Percentiles rank a stretch among this genome's conserved stretches.
Conservation (phyloP, 352 stramenopile genomes). For the Phytophthora europaea region DNA sequence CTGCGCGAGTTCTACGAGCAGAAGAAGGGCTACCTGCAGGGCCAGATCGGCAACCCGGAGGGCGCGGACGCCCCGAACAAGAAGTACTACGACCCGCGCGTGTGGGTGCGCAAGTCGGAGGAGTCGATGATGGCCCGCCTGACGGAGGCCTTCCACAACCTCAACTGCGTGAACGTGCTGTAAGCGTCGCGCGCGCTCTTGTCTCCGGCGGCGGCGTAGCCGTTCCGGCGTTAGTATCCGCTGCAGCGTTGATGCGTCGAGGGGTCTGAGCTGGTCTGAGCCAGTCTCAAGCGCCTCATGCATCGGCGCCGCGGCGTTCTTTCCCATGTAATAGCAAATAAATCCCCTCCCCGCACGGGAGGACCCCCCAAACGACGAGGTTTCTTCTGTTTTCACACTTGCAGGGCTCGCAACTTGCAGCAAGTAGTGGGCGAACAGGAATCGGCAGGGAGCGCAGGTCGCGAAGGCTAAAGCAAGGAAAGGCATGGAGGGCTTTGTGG, state of each 20-base stretch:
- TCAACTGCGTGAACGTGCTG: constrained; percentile 78
- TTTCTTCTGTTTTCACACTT: neutral
- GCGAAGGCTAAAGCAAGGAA: neutral
- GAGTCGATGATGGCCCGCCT: constrained; percentile 95
- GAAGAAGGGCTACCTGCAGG: constrained; percentile 98
- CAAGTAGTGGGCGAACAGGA: too few relatives aligned
- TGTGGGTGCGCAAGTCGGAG: constrained; percentile 98
- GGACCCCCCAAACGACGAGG: neutral
- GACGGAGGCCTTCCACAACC: constrained; percentile 92
- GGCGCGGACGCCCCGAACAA: constrained; percentile 99
- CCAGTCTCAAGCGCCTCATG: neutral
- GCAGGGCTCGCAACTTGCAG: neutral
- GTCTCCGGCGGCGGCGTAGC: neutral
- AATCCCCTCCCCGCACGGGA: constrained; percentile 12
- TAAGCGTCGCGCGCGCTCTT: constrained; percentile 23
- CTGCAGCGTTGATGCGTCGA: neutral
- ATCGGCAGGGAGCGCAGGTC: too few relatives aligned
- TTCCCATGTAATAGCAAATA: constrained; percentile 45
- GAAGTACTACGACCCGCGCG: constrained; percentile 99
- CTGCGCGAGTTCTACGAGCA: constrained; percentile 98
- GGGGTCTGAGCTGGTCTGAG: neutral
- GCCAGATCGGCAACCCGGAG: constrained; percentile 98
- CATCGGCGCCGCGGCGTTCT: constrained; percentile 10
- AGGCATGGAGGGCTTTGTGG: neutral
- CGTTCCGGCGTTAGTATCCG: constrained; percentile 25